Evolutionary conservation across 345 rosid species (phyloP).

Genomic region (Populus tremula): DNA sequence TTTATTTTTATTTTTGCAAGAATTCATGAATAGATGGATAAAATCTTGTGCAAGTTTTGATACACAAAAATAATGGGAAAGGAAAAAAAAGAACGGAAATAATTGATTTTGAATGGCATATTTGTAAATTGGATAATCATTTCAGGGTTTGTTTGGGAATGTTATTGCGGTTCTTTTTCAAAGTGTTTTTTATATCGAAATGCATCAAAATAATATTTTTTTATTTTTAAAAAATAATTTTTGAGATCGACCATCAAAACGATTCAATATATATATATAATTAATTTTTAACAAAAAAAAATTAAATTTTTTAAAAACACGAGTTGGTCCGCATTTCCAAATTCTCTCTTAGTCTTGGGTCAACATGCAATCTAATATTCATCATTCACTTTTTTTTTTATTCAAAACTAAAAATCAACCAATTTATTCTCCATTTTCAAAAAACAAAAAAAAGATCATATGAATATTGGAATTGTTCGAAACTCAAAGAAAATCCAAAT

Average conservation of each 20-base stretch:
- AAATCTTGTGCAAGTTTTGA: too few species aligned
- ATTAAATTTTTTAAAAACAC: too few species aligned
- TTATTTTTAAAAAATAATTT: too few species aligned
- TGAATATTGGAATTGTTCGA: not conserved
- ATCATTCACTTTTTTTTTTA: conserved; percentile 13
- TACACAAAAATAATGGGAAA: too few species aligned
- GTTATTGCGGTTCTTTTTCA: too few species aligned
- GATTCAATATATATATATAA: too few species aligned
- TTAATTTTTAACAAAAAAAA: too few species aligned
- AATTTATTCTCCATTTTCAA: not conserved
- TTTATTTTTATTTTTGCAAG: not conserved
- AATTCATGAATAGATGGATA: not conserved
- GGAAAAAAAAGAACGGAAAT: not conserved
- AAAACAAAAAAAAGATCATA: not conserved
- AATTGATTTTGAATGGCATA: not conserved
- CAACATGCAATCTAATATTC: conserved; percentile 25
- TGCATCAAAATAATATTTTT: too few species aligned
- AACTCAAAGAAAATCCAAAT: not conserved
- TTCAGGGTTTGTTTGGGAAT: too few species aligned
- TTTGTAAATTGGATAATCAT: not conserved
- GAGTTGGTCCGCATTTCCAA: too few species aligned
- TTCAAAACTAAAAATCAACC: not conserved
- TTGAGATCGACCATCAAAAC: too few species aligned
- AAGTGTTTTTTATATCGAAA: too few species aligned
- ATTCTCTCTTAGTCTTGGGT: not conserved